Evolutionary conservation across 2,329 filamentous ascomycete genomes (phyloP).

Genomic region (Mariannaea sp.): DNA sequence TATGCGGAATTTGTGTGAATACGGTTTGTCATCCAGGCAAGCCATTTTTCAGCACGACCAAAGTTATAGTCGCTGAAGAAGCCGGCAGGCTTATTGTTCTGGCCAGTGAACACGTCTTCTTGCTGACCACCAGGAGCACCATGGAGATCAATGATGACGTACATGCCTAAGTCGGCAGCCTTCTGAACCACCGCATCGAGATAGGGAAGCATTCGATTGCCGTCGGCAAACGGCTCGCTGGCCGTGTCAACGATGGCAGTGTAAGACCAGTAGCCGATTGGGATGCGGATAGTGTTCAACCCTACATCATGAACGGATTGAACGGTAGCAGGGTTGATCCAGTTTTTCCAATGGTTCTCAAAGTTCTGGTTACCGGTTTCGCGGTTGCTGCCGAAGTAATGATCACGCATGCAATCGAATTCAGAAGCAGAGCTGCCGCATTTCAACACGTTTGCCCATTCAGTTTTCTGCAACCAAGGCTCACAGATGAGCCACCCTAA

Average conservation of each 20-base stretch:
- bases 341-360: constrained; percentile 24
- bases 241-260: constrained; percentile 20
- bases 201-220: constrained; percentile 23
- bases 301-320: constrained; percentile 28
- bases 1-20: constrained; percentile 23
- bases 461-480: constrained; percentile 15
- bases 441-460: constrained; percentile 18
- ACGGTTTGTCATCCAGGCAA: constrained; percentile 26
- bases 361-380: constrained; percentile 22
- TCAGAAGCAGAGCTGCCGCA: constrained; percentile 20
- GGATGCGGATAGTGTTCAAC: constrained; percentile 27
- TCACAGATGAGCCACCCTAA: constrained; percentile 27
- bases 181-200: constrained; percentile 24
- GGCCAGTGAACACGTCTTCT: constrained; percentile 25
- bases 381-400: constrained; percentile 16
- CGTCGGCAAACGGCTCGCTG: constrained; percentile 27
- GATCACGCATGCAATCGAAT: constrained; percentile 27
- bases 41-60: constrained; percentile 26
- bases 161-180: constrained; percentile 22
- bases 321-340: constrained; percentile 26
- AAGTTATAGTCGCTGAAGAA: constrained; percentile 28
- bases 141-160: constrained; percentile 29
- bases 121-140: constrained; percentile 27
- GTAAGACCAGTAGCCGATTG: constrained; percentile 31
- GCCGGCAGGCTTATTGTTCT: constrained; percentile 25